Evolutionary conservation across 495 filamentous ascomycete genomes (phyloP), one percentile per base, ranked within the genome.

Genomic region (Xylaria castorea): DNA sequence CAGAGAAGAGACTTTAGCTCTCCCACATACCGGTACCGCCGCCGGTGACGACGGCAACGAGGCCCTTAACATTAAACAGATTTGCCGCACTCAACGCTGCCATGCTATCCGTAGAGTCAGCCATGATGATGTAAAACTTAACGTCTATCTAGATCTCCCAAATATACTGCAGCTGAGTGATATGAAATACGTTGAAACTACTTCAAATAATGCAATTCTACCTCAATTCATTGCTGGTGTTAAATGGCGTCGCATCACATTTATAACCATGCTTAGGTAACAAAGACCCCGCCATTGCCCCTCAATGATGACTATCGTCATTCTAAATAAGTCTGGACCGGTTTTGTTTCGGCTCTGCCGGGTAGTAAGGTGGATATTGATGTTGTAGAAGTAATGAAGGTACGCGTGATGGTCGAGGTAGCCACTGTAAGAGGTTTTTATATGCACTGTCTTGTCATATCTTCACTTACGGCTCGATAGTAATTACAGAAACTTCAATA

Each of bases 21-120:
- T 51, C 34, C 18, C 27, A 61, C 80, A 42, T 51, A 87, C 89
- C 90, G 71, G 86, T 87, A 42, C 90, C 91, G 32, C 89, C 90
- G 6, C 90, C 89, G 0, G 91, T 92, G 48, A 92, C 85, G 27
- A 91, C 86, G 2, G 88, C 89, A 1, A 92, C 88, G 3, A 91
- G 73, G 22, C 87, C 88, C 34, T 87, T 84, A 40, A 90, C 89
- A 58, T 81, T 82, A 81, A 90, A 90, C 38, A 92, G 83, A 61
- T 75, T 81, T n/a, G 76, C 72, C 11, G 82, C 80, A 70, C 81
- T 76, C 53, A 83, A 51, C 7, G 70, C 50, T 44, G 51, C 70
- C 11, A 22, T 5, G 44, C 30, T 67, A 12, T 7, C 38, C 38
- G 34, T 3, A 25, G 70, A 67, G 53, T 66, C 70, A 14, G 42